Evolutionary conservation across 2,329 filamentous ascomycete genomes (phyloP).

Genomic region (Didymellaceae sp.): DNA sequence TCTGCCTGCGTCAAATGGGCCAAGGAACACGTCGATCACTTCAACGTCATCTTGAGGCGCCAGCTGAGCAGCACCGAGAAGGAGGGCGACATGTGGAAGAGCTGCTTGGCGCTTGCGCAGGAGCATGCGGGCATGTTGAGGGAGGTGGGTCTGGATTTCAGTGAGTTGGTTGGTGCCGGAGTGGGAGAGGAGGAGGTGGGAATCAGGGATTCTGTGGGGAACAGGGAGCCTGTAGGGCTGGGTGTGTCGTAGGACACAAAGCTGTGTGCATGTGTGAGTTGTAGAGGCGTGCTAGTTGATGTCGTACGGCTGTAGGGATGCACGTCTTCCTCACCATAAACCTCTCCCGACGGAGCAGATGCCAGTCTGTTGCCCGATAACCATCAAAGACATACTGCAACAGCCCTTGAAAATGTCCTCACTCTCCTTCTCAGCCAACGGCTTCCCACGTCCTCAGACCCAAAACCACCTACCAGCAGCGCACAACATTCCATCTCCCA

Average conservation of each 20-base stretch:
- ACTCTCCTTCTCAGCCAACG: too few species aligned
- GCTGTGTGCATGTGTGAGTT: too few species aligned
- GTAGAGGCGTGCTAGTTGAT: too few species aligned
- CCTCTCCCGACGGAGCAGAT: too few species aligned
- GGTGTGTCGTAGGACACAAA: conserved; percentile 38
- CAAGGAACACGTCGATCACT: conserved; percentile 91
- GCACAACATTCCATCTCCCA: too few species aligned
- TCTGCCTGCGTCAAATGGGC: conserved; percentile 97
- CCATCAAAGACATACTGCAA: too few species aligned
- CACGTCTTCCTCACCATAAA: too few species aligned
- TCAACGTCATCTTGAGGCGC: conserved; percentile 80
- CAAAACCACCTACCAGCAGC: too few species aligned
- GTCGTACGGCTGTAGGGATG: too few species aligned
- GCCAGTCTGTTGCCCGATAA: too few species aligned
- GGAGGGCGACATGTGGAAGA: conserved; percentile 76
- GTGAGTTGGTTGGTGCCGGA: conserved; percentile 71
- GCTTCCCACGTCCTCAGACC: too few species aligned
- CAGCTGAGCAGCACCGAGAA: conserved; percentile 87
- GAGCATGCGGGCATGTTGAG: conserved; percentile 80
- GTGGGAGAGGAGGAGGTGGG: conserved; percentile 20
- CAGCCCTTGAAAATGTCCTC: too few species aligned
- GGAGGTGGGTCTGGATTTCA: conserved; percentile 90
- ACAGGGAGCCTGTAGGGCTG: conserved; percentile 32
- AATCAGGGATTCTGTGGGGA: background rate
- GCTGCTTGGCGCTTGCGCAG: conserved; percentile 82